Conservation (phyloP, 768 basidiomycete species). For the Chalciporus sphaerocephalus region DNA sequence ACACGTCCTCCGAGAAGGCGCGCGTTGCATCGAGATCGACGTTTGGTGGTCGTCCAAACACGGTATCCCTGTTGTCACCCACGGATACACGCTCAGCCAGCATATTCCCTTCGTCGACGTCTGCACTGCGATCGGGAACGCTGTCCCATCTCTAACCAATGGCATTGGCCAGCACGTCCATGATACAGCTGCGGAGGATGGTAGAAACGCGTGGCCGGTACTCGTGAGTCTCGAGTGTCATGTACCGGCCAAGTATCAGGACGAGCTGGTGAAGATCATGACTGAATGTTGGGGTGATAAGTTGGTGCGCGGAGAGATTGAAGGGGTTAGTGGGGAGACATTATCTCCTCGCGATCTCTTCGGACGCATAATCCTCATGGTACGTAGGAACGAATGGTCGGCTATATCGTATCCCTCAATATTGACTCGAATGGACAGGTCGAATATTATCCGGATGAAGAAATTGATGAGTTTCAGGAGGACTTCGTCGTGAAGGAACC, state of each 20-base stretch:
- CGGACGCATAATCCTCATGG: slow-evolving; percentile 59
- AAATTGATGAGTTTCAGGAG: background rate
- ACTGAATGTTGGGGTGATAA: slow-evolving; percentile 48
- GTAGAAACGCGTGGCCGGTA: slow-evolving; percentile 47
- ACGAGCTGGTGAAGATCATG: slow-evolving; percentile 51
- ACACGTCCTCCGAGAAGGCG: slow-evolving; percentile 47
- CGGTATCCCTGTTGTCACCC: slow-evolving; percentile 51
- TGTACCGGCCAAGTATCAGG: slow-evolving; percentile 46
- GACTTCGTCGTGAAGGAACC: background rate
- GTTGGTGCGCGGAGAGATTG: slow-evolving; percentile 37
- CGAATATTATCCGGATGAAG: slow-evolving; percentile 46
- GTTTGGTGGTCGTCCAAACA: slow-evolving; percentile 55
- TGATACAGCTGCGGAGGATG: slow-evolving; percentile 5
- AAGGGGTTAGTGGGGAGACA: slow-evolving; percentile 19
- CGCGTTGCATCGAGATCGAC: slow-evolving; percentile 64
- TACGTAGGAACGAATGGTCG: no score
- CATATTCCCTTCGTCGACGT: slow-evolving; percentile 50
- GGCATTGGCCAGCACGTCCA: no score
- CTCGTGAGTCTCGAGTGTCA: slow-evolving; percentile 62
- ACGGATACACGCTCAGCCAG: slow-evolving; percentile 56
- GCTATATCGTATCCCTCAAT: no score
- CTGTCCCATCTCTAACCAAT: slow-evolving; percentile 16
- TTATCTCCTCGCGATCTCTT: slow-evolving; percentile 45
- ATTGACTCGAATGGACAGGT: slow-evolving; percentile 41
- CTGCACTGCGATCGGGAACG: slow-evolving; percentile 35